A percentile compares a stretch with the other conserved stretches of the same genome.
phyloP scores from a whole-genome alignment of 306 rosid species.

The Castanopsis chinensis region DNA sequence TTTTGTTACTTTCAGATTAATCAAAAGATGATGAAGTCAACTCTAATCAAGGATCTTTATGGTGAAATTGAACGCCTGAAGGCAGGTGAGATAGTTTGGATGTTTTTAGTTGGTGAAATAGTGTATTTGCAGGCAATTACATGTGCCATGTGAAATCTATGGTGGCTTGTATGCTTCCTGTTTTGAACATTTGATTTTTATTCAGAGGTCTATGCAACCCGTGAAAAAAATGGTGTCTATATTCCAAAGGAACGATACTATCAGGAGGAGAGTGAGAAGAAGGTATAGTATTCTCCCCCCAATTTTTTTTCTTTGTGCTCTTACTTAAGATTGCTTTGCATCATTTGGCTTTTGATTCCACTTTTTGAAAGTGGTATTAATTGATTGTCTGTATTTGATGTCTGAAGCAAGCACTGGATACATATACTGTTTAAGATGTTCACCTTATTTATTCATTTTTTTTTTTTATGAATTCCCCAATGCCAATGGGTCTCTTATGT shows the following conservation, averaged over 20 bases:
- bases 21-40: conserved; percentile 98
- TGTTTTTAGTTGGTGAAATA: conserved; percentile 5
- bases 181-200: conserved; percentile 15
- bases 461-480: background rate
- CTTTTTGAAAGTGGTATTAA: background rate
- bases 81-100: conserved; percentile 52
- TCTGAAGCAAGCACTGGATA: background rate
- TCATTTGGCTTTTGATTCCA: background rate
- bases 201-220: conserved; percentile 94
- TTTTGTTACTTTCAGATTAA: conserved; percentile 52
- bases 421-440: background rate
- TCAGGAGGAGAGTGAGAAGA: conserved; percentile 91
- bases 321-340: background rate
- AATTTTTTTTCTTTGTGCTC: background rate
- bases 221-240: conserved; percentile 95
- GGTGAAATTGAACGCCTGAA: conserved; percentile 98
- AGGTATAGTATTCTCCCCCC: conserved; percentile 40
- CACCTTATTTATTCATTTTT: background rate
- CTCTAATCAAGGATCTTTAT: conserved; percentile 93
- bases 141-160: background rate
- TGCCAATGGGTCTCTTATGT: background rate
- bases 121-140: background rate
- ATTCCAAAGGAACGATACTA: conserved; percentile 89
- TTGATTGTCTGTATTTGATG: background rate
- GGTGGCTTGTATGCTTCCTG: background rate